phyloP scores from a whole-genome alignment of 345 rosid genomes.

The Salix viminalis region DNA sequence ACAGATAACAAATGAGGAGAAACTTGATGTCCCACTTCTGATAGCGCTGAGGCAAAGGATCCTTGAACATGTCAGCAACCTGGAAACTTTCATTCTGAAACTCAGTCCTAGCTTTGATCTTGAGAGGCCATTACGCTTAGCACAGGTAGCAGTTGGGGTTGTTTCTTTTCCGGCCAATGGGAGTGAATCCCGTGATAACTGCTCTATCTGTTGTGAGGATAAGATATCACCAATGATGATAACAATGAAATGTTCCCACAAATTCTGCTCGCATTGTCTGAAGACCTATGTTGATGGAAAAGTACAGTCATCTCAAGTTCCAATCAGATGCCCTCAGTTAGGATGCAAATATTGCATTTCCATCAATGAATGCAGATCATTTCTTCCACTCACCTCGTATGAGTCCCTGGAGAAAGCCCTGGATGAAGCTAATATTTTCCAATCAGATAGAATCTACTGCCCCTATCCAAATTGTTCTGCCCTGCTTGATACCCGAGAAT shows the following conservation, averaged over 20 bases:
- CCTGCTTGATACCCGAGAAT: conserved; percentile 69
- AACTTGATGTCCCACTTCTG: conserved; percentile 60
- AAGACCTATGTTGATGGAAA: conserved; percentile 79
- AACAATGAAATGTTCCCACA: conserved; percentile 76
- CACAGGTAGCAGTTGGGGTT: conserved; percentile 78
- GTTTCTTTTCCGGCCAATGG: conserved; percentile 46
- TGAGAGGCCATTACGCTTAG: conserved; percentile 56
- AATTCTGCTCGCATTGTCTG: conserved; percentile 95
- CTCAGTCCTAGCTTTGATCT: conserved; percentile 51
- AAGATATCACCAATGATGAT: conserved; percentile 73
- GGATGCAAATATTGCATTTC: conserved; percentile 77
- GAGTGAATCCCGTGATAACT: conserved; percentile 45
- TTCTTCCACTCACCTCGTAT: conserved; percentile 64
- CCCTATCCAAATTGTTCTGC: conserved; percentile 81
- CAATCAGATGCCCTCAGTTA: conserved; percentile 82
- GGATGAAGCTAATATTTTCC: conserved; percentile 56
- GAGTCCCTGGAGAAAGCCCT: conserved; percentile 57
- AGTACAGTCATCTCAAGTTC: conserved; percentile 70
- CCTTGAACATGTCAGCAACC: conserved; percentile 51
- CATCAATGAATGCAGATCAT: conserved; percentile 52
- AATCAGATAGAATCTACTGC: conserved; percentile 68
- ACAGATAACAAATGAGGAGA: conserved; percentile 58
- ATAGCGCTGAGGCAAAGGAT: conserved; percentile 74
- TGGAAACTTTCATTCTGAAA: conserved; percentile 65
- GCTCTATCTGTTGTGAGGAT: conserved; percentile 88